Base-by-base conservation (phyloP, 805 yeast species). In the Sugiyamaella valdiviana region DNA sequence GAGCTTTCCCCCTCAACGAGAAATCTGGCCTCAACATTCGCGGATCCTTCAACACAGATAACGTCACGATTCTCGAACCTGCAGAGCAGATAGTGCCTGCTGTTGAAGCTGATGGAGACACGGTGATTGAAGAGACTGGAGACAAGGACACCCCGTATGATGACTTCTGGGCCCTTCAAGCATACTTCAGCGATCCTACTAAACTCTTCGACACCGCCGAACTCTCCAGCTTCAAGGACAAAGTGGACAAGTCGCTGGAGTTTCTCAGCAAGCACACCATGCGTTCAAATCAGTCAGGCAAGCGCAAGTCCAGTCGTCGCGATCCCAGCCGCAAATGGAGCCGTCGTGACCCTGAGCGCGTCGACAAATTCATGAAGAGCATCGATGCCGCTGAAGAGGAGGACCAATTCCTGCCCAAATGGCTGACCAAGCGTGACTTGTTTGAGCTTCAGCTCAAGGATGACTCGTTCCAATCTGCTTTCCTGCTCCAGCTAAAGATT, bases 21-120 rank as follows among this genome's bases (percentile, higher is more conserved):
- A 59, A 62, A 37, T 61, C 67, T n/a, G 71, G 70, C 6, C 53
- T 67, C 14, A 66, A 66, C 43, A 58, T 62, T 14, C 58, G 63
- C 15, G 71, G 71, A 1, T 60, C 59, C 7, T 66, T 60, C 52
- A 59, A 66, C 47, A 51, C 53, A 0, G 71, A 60, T 21, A 67
- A 66, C 51, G 51, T 54, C 12, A 66, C 67, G 5, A 32, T 48
- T 19, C 61, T 52, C 44, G 62, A 63, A 24, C 49, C 39, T 5
- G 39, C 17, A 17, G 12, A 15, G 4, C 42, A 22, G n/a, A 39
- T 36, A 12, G 19, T 12, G 2, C 44, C 41, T 5, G 50, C 40
- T 5, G 51, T 40, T 7, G 52, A 51, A 9, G 42, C 23, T 5
- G 51, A 51, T 3, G 52, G 44, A 9, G 51, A 46, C 16, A 17